Evolutionary conservation across 1,139 yeast species (phyloP), one percentile per base, ranked within the genome.

Genomic region (Yamadazyma atlantica): DNA sequence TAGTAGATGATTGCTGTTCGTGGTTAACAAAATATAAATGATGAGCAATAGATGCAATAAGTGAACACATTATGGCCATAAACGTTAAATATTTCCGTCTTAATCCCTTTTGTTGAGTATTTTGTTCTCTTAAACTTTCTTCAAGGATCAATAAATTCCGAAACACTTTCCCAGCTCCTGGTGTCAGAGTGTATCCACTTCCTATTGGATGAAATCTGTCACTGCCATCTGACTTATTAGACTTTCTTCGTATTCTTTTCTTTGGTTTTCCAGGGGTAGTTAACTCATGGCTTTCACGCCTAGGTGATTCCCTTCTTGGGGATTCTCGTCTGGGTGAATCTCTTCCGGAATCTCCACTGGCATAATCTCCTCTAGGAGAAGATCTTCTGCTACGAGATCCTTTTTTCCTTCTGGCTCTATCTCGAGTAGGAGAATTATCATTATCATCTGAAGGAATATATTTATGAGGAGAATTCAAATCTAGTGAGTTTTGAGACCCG

Each of bases 141-240:
- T 92, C 98, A 37, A 89, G 58, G 18, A 90, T 84, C 35, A 92
- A 68, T 48, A 92, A 62, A 57, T 89, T 88, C 37, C 95, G 75
- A 53, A 85, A 87, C 16, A 85, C 78, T 62, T 82, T 81, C 3
- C 92, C 85, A 0, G 87, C 76, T 6, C 82, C 77, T 1, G 87
- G 78, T 34, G 65, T 62, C 55, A 62, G 66, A 1, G 73, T 62
- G 44, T 68, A 68, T 3, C 74, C 74, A 14, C 66, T 54, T 3
- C 69, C 70, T 15, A 55, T 41, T 14, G 33, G 36, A 15, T 46
- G 43, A 10, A 64, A 59, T 25, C 45, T 49, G 25, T 61, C 67
- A 39, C 66, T 57, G 14, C 48, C 50, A 5, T 59, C 64, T 0
- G 69, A 63, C 34, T 53, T 53, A 40, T 46, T 54, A 1, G 67